Base-by-base conservation (phyloP, 768 basidiomycete genomes). In the Dioszegia hungarica region DNA sequence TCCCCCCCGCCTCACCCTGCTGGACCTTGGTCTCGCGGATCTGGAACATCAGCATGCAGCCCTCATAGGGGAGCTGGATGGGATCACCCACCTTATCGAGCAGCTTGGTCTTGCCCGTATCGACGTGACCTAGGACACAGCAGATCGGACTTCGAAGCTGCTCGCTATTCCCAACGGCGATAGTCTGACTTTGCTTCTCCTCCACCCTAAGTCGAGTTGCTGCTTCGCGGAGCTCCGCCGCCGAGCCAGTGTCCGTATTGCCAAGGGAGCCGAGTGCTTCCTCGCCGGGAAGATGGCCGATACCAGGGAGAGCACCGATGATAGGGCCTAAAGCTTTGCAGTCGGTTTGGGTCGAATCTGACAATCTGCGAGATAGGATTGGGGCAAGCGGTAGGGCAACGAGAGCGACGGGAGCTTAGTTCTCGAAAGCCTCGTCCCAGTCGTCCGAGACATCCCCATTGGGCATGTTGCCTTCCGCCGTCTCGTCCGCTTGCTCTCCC, bases 21-120 rank as follows among this genome's bases (percentile, higher is more conserved):
- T 97, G 93, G 19, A 99, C 95, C 65, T 97, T 97, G 4, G 94
- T 98, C 86, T 98, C 93, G 65, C 95, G 92, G 74, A 99, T 99
- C 91, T 95, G 41, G 38, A 31, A 37, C 25, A 63, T 51, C 53
- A 41, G 44, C 24, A 40, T 4, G 12, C 15, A 5, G 14, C 2
- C 22, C 27, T 53, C 11, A 31, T 20, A 4, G 37, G 19, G 3
- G 19, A 12, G n/a, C n/a, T n/a, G n/a, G n/a, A n/a, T n/a, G n/a
- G n/a, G 12, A 28, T 10, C 27, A 67, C 81, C 51, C 52, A 89
- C 91, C 83, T 97, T 98, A 76, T 99, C 95, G 66, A 99, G 78
- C 37, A 99, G 80, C 77, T 95, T 97, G 14, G 95, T 99, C 79
- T 99, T 99, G 59, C 95, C 95, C 3, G 93, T 97, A 81, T 99